These are phyloP conservation scores for Quercus lobata DNA, from an alignment of 331 rosid species.

Conservation along the genomic window DNA sequence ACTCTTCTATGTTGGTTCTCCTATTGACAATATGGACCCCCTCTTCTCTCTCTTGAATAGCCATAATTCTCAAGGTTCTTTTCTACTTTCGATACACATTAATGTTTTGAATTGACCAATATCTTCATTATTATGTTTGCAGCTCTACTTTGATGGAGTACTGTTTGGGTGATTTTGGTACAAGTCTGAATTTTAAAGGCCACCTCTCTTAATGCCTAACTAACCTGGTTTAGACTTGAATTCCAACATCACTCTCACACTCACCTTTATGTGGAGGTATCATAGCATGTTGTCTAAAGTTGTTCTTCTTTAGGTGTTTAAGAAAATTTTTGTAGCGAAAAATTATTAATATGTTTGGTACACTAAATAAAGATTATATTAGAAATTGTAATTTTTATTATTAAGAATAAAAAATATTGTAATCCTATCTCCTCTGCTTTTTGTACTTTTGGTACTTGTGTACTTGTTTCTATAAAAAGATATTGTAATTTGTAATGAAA, in stretches of 20 bases:
- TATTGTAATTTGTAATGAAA: too few species aligned
- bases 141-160: background rate
- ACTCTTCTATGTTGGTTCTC: slow-evolving; percentile 35
- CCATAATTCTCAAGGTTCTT: background rate
- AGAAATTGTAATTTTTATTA: too few species aligned
- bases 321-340: background rate
- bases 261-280: background rate
- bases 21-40: slow-evolving; percentile 44
- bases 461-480: too few species aligned
- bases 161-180: slow-evolving; percentile 7
- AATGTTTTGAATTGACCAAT: background rate
- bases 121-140: background rate
- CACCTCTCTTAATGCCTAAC: background rate
- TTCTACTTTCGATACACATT: too few species aligned
- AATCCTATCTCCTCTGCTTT: too few species aligned
- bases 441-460: too few species aligned
- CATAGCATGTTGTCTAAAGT: background rate
- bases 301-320: background rate
- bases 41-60: background rate
- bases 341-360: too few species aligned
- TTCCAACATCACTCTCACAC: background rate
- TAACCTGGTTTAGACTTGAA: background rate
- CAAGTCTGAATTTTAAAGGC: background rate
- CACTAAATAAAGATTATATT: too few species aligned
- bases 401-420: too few species aligned